Evolutionary conservation across 164 flowering plant genomes (phyloP).

Genomic region (Houttuynia cordata): DNA sequence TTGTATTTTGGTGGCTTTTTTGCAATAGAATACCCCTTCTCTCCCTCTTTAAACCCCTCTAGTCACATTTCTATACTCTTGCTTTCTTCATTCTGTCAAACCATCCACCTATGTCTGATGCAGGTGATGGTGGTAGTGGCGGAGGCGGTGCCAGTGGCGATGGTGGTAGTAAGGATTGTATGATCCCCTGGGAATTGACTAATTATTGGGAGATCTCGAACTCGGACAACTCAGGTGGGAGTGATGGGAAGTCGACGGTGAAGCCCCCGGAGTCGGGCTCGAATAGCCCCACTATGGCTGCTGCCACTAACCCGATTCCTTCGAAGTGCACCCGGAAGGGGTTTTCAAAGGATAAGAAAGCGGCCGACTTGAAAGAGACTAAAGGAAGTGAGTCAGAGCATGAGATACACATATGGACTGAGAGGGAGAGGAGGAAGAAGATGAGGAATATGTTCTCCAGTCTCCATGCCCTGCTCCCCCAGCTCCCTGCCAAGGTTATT

Average conservation of each 20-base stretch:
- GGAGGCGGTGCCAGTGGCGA: neutral
- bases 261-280: constrained; percentile 5
- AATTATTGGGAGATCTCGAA: constrained; percentile 25
- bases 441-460: constrained; percentile 79
- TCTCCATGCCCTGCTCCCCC: constrained; percentile 88
- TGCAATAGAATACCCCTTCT: constrained; percentile 14
- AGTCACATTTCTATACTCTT: neutral
- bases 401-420: constrained; percentile 74
- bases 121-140: neutral
- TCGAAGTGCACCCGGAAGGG: constrained; percentile 9
- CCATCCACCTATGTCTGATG: constrained; percentile 17
- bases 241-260: constrained; percentile 5
- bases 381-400: constrained; percentile 42
- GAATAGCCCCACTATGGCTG: constrained; percentile 9
- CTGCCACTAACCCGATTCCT: neutral
- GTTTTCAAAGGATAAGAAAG: constrained; percentile 3
- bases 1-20: constrained; percentile 48
- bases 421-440: constrained; percentile 89
- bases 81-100: neutral
- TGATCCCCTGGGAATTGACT: constrained; percentile 22
- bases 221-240: constrained; percentile 26
- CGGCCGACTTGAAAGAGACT: constrained; percentile 4
- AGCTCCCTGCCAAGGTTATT: constrained; percentile 75
- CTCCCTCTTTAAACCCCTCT: constrained; percentile 25
- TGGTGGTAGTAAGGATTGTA: constrained; percentile 5